Evolutionary conservation across 345 rosid species (phyloP), one percentile per base, ranked within the genome.

Genomic region (Turritis glabra): DNA sequence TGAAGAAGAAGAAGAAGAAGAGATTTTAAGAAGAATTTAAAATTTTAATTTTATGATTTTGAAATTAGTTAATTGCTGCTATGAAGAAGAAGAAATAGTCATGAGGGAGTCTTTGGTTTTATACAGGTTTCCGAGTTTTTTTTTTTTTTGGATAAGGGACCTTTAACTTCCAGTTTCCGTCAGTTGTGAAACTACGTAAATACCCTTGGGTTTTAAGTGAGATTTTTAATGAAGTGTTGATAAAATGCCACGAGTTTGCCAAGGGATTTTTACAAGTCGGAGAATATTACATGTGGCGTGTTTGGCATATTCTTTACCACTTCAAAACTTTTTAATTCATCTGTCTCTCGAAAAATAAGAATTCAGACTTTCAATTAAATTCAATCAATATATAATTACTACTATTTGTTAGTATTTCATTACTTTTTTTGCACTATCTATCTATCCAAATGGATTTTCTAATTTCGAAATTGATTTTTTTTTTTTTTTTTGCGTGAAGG

Each of bases 71-170:
- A 23, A 8, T 29, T 46, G 46, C 2, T 66, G 58, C 1, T 30
- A 3, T 65, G 69, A 48, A 21, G 59, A 54, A 67, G 72, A 53
- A 67, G 32, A 51, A 30, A 0, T 1, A 65, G 63, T 2, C 66
- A 4, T 21, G 64, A 41, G 53, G 70, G 66, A 73, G 81, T 60
- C 60, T 75, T 30, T 80, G 84, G 82, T 85, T 90, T 84, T 88
- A 88, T 87, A 88, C 50, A 72, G 67, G 40, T 65, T 59, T 65
- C 41, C 73, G 75, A 27, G 23, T 3, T 37, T 37, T 38, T 8
- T 33, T 8, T 33, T 0, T 33, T 33, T 33, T 33, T 84, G 93
- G 96, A 88, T 90, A 87, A 87, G 90, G 75, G 79, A 27, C 18
- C 37, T 13, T 71, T 64, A 72, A 77, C 77, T 77, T 71, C 50